Evolutionary conservation across 192 early-diverging fungal genomes (phyloP).

Genomic region (Coemansia sp.): DNA sequence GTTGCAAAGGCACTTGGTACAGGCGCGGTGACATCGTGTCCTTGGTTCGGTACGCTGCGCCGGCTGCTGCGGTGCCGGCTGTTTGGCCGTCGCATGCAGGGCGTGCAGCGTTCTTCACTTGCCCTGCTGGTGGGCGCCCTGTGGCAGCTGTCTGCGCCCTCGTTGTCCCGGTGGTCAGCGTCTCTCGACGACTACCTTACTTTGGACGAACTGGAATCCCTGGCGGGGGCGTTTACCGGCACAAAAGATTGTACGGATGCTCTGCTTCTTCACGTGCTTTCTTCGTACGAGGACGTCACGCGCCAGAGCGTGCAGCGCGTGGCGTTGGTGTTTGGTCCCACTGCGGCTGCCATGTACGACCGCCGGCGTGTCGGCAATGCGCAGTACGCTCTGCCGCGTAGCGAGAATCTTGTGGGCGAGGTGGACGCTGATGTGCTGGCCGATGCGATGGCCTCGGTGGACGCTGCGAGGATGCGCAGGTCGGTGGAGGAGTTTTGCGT

Average conservation of each 20-base stretch:
- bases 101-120: conserved; percentile 11
- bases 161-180: conserved; percentile 46
- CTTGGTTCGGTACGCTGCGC: conserved; percentile 30
- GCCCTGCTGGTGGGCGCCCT: conserved; percentile 18
- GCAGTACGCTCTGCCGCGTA: conserved; percentile 34
- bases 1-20: not conserved
- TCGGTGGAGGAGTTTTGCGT: conserved; percentile 37
- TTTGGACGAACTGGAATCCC: conserved; percentile 42
- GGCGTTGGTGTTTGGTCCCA: conserved; percentile 36
- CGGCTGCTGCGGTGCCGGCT: conserved; percentile 33
- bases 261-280: conserved; percentile 25
- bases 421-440: conserved; percentile 29
- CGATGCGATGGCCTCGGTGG: conserved; percentile 23
- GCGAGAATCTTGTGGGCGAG: conserved; percentile 42
- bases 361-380: conserved; percentile 28
- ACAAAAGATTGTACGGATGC: conserved; percentile 22
- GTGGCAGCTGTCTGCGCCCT: conserved; percentile 32
- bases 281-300: conserved; percentile 32
- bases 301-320: conserved; percentile 47
- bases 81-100: conserved; percentile 22
- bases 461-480: conserved; percentile 22
- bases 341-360: conserved; percentile 15
- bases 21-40: too few relatives aligned
- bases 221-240: conserved; percentile 42
- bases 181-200: conserved; percentile 35